Base-by-base conservation (phyloP, 2,329 filamentous ascomycete genomes). In the Calonectria pseudoreteaudii region DNA sequence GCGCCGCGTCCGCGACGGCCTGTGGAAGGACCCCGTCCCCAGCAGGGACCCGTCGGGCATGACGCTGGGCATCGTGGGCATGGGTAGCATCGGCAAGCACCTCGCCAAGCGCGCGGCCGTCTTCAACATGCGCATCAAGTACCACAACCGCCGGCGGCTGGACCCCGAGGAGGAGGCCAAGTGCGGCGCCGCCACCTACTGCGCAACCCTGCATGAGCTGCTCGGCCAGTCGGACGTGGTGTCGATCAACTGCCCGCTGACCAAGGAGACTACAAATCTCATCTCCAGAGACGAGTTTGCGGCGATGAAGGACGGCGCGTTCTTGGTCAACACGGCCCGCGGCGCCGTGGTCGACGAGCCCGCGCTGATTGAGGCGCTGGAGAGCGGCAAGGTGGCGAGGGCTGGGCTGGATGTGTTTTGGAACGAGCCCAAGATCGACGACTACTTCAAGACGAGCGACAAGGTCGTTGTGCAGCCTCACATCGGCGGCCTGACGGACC, bases 321-420 rank as follows among this genome's bases (percentile, higher is more conserved):
- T 87, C 68, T 77, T 91, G 5, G 82, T 90, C 38, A 91, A 91
- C 76, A 90, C 89, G 0, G 86, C 88, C 0, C 84, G 89, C 0
- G 89, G 89, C 0, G 84, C 84, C 16, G 80, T 90, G 4, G 80
- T 91, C 0, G 85, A 90, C 72, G 88, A 90, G 75, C 77, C 80
- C 4, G 88, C 88, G 0, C 77, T 91, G 20, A 83, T 88, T 8
- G 78, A 81, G 14, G 89, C 88, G 0, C 76, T 91, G 6, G 84
- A 88, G 69, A 84, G 80, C 8, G 87, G 88, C 0, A 87, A 87
- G 66, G 74, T 90, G 2, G 81, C 82, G 1, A 80, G 86, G 6
- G 88, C 87, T 0, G 89, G 89, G 0, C 72, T 90, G 47, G 88
- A 90, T 74, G 88, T 89, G 0, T 87, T 88, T 49, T 72, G 71